Evolutionary conservation across 1,284 basidiomycete genomes (phyloP).

Genomic region (Tilletiopsis washingtonensis): DNA sequence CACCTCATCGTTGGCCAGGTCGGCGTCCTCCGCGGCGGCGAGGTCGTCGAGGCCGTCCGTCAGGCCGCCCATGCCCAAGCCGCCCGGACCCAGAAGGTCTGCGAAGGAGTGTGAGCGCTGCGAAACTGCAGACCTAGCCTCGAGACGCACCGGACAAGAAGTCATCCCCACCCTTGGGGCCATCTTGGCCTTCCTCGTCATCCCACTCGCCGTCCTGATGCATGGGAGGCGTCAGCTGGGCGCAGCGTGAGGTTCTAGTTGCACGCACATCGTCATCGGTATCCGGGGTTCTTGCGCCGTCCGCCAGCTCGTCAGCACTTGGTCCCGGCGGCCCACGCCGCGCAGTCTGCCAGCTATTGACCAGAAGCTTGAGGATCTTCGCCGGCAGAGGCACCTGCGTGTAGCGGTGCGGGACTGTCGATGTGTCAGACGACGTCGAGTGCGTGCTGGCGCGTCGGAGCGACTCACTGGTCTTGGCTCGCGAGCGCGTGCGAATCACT

Average conservation of each 20-base stretch:
- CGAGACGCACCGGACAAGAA: slow-evolving; percentile 49
- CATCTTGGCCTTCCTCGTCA: slow-evolving; percentile 26
- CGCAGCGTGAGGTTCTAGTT: neutral
- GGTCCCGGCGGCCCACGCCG: slow-evolving; percentile 46
- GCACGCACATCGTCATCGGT: slow-evolving; percentile 21
- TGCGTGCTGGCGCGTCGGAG: slow-evolving; percentile 7
- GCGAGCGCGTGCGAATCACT: slow-evolving; percentile 93
- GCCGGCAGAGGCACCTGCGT: slow-evolving; percentile 76
- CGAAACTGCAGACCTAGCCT: no score
- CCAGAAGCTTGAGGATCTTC: slow-evolving; percentile 79
- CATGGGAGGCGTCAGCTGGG: neutral
- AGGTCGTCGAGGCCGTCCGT: slow-evolving; percentile 59
- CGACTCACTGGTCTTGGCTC: slow-evolving; percentile 66
- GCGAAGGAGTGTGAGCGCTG: no score
- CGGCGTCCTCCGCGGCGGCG: slow-evolving; percentile 53
- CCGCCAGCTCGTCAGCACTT: slow-evolving; percentile 3
- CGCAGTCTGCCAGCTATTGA: slow-evolving; percentile 65
- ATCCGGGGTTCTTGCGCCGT: slow-evolving; percentile 21
- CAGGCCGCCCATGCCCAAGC: no score
- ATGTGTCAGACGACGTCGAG: neutral
- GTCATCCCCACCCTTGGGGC: slow-evolving; percentile 49
- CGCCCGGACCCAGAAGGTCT: no score
- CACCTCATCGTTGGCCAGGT: slow-evolving; percentile 78
- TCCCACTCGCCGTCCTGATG: slow-evolving; percentile 32
- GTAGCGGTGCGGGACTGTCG: slow-evolving; percentile 73